Base-by-base conservation (phyloP, 768 basidiomycete species). In the Mycena albidolilacea region DNA sequence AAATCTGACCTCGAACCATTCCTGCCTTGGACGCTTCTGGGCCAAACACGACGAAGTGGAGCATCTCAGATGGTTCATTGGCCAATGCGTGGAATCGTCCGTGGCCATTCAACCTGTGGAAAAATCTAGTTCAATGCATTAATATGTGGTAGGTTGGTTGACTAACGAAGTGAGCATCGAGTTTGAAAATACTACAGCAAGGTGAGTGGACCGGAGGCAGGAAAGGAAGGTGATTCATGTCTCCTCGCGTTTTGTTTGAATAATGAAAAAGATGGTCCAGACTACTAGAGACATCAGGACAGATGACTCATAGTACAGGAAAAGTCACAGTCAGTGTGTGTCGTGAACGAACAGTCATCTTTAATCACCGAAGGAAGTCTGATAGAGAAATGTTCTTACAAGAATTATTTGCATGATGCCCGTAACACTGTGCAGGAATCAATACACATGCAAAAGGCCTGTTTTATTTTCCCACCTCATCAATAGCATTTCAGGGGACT, bases 101-200 rank as follows among this genome's bases (percentile, higher is more conserved):
- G 44, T 46, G 62, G 23, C 62, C 62, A n/a, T 63, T 63, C 44
- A 63, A 41, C 30, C 62, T 63, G 7, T 14, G 41, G 41, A 43
- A 43, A 9, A 7, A 10, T 43, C 30, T 9, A 43, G 41, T 43
- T 30, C 30, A 30, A 14, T 43, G 1, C 10, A 43, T 59, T 5
- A 17, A 35, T 12, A 15, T 35, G 7, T n/a, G 11, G 4, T 1
- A 35, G 46, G 14, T 14, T 55, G 2, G 7, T 48, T 12, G 19
- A 48, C 69, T 30, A 15, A 70, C 70, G 64, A 59, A n/a, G 70
- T 64, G n/a, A 71, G 64, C 70, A 68, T 68, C 1, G 67, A 52
- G 48, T 68, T 68, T 4, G 67, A 68, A 30, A 68, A 68, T 50
- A 68, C 67, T 68, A 21, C 6, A 9, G 4, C 10, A 50, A 7